Percentiles rank a stretch among this genome's conserved stretches.
These are phyloP conservation scores for Candida ponderosae DNA, from an alignment of 805 yeast species.

Conservation along the genomic window DNA sequence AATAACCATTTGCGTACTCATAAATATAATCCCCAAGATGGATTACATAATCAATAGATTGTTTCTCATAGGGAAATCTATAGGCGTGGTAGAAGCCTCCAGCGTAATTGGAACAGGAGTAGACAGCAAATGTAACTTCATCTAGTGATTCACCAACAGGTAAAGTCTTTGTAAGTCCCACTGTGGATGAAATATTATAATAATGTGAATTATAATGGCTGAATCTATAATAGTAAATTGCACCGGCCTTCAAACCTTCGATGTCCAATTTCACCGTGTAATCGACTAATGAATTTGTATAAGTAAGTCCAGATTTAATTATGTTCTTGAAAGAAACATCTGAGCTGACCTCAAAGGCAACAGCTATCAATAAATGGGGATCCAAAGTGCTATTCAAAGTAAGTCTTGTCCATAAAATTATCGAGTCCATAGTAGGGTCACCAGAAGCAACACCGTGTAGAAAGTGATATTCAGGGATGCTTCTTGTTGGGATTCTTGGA, in stretches of 20 bases:
- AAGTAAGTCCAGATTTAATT: constrained; percentile 1
- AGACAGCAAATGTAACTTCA: constrained; percentile 12
- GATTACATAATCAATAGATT: constrained; percentile 15
- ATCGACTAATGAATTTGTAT: constrained; percentile 10
- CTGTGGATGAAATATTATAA: constrained; percentile 1
- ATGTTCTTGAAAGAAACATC: neutral
- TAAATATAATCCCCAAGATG: constrained; percentile 21
- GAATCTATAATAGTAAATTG: constrained; percentile 14
- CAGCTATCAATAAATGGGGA: neutral
- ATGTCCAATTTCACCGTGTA: constrained; percentile 17
- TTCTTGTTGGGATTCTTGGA: neutral
- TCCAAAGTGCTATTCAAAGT: constrained; percentile 1
- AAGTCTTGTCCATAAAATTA: constrained; percentile 19
- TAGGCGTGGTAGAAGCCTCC: constrained; percentile 18
- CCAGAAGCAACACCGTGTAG: constrained; percentile 19
- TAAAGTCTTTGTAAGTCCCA: constrained; percentile 15
- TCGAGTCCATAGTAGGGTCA: constrained; percentile 13
- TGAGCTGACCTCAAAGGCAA: neutral
- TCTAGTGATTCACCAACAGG: constrained; percentile 10
- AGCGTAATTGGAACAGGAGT: constrained; percentile 19
- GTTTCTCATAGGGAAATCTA: constrained; percentile 12
- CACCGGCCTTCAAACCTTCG: constrained; percentile 9
- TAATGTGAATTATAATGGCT: constrained; percentile 1
- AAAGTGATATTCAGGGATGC: constrained; percentile 1
- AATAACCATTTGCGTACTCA: constrained; percentile 17